Base-by-base conservation (phyloP, 108 stramenopile species). In the Skeletonema tropicum region DNA sequence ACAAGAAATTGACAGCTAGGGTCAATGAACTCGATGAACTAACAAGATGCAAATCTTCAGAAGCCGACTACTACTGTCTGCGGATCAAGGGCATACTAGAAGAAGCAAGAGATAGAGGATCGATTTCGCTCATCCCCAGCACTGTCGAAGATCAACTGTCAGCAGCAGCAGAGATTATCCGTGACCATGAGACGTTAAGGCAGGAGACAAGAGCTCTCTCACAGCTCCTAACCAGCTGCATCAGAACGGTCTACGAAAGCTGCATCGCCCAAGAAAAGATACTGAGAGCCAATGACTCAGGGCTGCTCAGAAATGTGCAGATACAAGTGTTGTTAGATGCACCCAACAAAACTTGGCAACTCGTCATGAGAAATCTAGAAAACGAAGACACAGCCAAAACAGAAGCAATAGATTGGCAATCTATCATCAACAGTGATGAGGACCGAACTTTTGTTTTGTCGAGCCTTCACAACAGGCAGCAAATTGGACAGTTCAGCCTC, bases 401-500 rank as follows among this genome's bases (percentile, higher is more conserved):
- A 0, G 74, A 83, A 63, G 57, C 45, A 31, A 76, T 83, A 29
- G 71, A 83, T 6, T 83, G 82, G 82, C 32, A 35, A 52, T 73
- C 75, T 17, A 33, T 67, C 9, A 55, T 83, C 5, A 19, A 41
- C 3, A 29, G 76, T 45, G 82, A 76, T 21, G 68, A 60, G 45
- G 75, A 76, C 71, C 82, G 62, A 68, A 59, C 71, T 17, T 75
- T 73, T 25, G 62, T 83, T 21, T 25, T 83, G 4, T 71, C 71
- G 2, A 83, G 76, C 68, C 57, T 83, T 19, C 75, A 76, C 64
- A 83, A 83, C 46, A 49, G 82, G 8, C 66, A 76, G 39, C 75
- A 76, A 30, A 64, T 83, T 71, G 82, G 75, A n/a, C 71, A 76
- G 57, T 76, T 76, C 61, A 76, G 75, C 42, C 70, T 83, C 13